These are phyloP conservation scores for Tetradesmus obliquus DNA, from an alignment of 139 green algal species.

Conservation along the genomic window DNA sequence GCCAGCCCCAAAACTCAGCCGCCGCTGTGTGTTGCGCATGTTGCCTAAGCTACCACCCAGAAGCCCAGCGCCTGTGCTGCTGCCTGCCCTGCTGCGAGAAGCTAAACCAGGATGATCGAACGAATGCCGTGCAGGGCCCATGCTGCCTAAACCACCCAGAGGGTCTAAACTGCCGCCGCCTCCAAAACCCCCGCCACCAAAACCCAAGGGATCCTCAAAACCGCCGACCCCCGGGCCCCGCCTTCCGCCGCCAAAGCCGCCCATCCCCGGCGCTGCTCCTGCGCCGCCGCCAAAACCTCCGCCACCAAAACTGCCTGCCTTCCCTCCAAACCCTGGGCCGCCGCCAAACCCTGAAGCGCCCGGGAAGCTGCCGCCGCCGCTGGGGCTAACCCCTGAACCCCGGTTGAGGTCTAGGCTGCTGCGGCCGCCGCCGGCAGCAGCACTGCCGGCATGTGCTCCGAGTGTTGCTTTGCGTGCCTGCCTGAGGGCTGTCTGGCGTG, in stretches of 20 bases:
- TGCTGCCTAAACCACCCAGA: background rate
- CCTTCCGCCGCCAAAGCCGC: background rate
- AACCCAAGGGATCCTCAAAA: conserved; percentile 5
- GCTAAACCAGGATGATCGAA: conserved; percentile 39
- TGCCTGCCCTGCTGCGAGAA: background rate
- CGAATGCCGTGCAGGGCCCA: conserved; percentile 5
- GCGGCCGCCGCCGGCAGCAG: background rate
- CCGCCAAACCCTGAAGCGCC: background rate
- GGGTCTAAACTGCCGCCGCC: background rate
- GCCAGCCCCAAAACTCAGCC: background rate
- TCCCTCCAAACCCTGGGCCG: background rate
- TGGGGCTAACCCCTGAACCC: background rate
- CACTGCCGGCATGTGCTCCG: background rate
- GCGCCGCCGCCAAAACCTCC: background rate
- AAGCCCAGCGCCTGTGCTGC: background rate
- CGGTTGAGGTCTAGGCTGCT: background rate
- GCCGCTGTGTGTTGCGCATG: background rate
- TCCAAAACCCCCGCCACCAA: background rate
- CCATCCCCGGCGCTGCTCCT: background rate
- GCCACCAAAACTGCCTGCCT: background rate
- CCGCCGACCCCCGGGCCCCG: background rate
- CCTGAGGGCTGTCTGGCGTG: conserved; percentile 42
- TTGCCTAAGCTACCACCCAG: background rate
- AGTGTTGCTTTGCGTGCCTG: conserved; percentile 42
- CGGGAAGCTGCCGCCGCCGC: background rate